Base-by-base conservation (phyloP, 2,329 filamentous ascomycete species). In the Microascus cirrosus region DNA sequence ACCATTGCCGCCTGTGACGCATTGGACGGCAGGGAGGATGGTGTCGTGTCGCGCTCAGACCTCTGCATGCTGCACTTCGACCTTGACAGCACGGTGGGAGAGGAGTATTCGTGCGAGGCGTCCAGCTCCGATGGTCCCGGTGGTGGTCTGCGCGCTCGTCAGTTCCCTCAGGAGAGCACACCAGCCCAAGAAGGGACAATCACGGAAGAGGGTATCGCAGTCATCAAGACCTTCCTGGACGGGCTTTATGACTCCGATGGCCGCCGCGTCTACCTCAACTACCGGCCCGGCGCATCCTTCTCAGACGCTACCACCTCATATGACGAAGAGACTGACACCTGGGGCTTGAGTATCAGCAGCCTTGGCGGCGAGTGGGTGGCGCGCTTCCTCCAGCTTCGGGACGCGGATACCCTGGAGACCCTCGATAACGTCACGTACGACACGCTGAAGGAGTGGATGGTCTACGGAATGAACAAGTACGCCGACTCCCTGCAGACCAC, bases 1-100 rank as follows among this genome's bases (percentile, higher is more conserved):
- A 83, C 80, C 5, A 81, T 83, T 53, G 68, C 69, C 1, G 74
- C 74, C 39, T 84, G 81, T 55, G 80, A 84, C 60, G 68, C 73
- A 8, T 69, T 84, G 6, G 81, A 84, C 58, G 80, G 81, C 6
- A 71, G 71, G 52, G 73, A 70, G 0, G 80, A 84, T 58, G 79
- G 80, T 13, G 77, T 83, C 4, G 71, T 84, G 51, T 62, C 66
- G 24, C 65, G 69, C 5, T 65, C 70, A 0, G 70, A 73, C 34
- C 65, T 70, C n/a, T 71, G 68, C 63, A 66, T 65, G 60, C 64
- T 72, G 11, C 62, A 64, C 11, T 71, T 71, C 60, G 62, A 71
- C 57, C 62, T 71, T 22, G 63, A 64, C 25, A 63, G 61, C 28
- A 60, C 69, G 42, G 63, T 72, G 20, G 69, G 69, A 57, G 61